Conservation (phyloP, 495 filamentous ascomycete species). For the Penicilliopsis zonata region DNA sequence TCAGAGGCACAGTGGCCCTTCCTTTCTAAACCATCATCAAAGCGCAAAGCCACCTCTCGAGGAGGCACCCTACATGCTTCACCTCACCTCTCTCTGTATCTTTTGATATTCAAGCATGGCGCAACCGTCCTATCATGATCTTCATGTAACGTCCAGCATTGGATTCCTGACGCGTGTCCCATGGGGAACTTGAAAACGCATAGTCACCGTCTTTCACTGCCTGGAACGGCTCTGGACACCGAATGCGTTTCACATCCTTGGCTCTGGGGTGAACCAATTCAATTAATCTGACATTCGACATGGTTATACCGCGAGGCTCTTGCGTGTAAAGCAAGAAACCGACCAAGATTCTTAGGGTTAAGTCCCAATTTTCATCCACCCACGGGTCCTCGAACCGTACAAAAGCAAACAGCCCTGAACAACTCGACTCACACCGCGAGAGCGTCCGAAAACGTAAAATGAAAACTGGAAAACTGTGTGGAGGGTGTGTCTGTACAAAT, state of each 20-base stretch:
- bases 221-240: slow-evolving; percentile 25
- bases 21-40: slow-evolving; percentile 9
- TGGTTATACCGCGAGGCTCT: slow-evolving; percentile 27
- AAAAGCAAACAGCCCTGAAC: slow-evolving; percentile 6
- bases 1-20: slow-evolving; percentile 7
- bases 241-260: slow-evolving; percentile 21
- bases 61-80: slow-evolving; percentile 23
- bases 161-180: slow-evolving; percentile 33
- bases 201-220: slow-evolving; percentile 33
- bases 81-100: slow-evolving; percentile 20
- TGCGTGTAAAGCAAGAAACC: slow-evolving; percentile 17
- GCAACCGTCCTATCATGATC: slow-evolving; percentile 25
- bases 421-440: slow-evolving; percentile 4
- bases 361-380: slow-evolving; percentile 18
- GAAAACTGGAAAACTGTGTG: slow-evolving; percentile 14
- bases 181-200: slow-evolving; percentile 22
- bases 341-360: slow-evolving; percentile 30
- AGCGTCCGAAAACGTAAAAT: slow-evolving; percentile 8
- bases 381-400: slow-evolving; percentile 4
- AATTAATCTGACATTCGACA: slow-evolving; percentile 25
- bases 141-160: slow-evolving; percentile 31
- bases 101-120: slow-evolving; percentile 16
- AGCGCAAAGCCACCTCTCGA: slow-evolving; percentile 15
- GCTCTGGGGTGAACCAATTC: slow-evolving; percentile 14
- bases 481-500: slow-evolving; percentile 22